Conservation (phyloP, 805 yeast species). For the Lachancea mirantina region DNA sequence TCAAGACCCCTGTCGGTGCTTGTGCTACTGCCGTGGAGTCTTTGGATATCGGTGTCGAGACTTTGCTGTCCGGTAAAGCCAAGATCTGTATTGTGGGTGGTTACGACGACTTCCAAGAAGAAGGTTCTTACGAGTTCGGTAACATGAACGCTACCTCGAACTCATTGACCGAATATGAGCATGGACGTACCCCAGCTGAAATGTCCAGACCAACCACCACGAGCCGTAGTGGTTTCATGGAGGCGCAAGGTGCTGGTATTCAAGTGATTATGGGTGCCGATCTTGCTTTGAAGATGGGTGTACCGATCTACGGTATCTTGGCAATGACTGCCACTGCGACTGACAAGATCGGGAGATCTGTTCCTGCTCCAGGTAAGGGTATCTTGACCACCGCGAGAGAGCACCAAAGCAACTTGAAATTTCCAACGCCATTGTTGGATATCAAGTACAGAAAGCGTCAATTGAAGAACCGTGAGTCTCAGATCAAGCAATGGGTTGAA, state of each 20-base stretch:
- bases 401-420: conserved; percentile 71
- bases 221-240: conserved; percentile 97
- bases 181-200: conserved; percentile 96
- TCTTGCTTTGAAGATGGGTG: conserved; percentile 95
- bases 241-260: conserved; percentile 98
- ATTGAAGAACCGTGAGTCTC: conserved; percentile 67
- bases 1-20: conserved; percentile 99
- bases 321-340: conserved; percentile 95
- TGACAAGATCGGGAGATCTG: conserved; percentile 97
- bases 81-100: conserved; percentile 97
- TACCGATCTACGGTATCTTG: conserved; percentile 92
- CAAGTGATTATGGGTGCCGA: conserved; percentile 95
- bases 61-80: conserved; percentile 88
- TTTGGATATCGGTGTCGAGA: conserved; percentile 91
- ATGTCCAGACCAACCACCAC: conserved; percentile 99
- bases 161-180: conserved; percentile 77
- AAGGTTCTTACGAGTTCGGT: conserved; percentile 95
- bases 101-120: conserved; percentile 98
- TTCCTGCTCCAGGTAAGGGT: conserved; percentile 99
- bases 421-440: conserved; percentile 73
- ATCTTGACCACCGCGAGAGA: conserved; percentile 96
- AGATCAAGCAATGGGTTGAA: conserved; percentile 80
- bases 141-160: conserved; percentile 98
- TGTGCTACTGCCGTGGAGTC: conserved; percentile 99
- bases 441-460: conserved; percentile 92